Evolutionary conservation across 441 rosid species (phyloP), one percentile per base, ranked within the genome.

Genomic region (Croton setiger): DNA sequence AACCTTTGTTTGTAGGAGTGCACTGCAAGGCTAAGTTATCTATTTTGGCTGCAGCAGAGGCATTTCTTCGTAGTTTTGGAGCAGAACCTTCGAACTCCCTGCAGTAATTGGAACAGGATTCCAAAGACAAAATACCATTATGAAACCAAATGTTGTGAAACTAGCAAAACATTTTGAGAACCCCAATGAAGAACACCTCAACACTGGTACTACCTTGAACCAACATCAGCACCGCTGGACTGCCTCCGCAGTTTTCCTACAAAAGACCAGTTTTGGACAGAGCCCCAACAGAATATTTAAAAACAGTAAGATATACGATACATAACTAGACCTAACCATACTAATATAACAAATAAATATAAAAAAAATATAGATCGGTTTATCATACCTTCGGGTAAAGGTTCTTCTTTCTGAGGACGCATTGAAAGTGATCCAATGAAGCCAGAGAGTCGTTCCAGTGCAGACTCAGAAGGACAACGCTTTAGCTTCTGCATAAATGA

Each of bases 381-480:
- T 2, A 20, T 41, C 45, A 13, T 80, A 90, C 97, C 92, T 84
- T 68, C 86, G 43, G 76, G 31, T 27, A 27, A 27, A 27, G 31
- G 57, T 61, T 83, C 92, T 63, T 85, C 93, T 76, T 80, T 82
- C 64, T 76, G 92, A 2, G 93, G 64, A 67, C 77, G 81, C n/a
- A 81, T 81, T 61, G 93, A 86, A 79, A 94, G 82, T 54, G 97
- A 87, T 73, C 96, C 89, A 59, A 90, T 70, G 49, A 91, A 69
- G 67, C 87, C 92, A 17, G 96, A 90, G 61, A 90, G 70, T 55
- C 86, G 83, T 84, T 90, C 98, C 49, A 92, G 69, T 64, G 96
- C 84, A 21, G 96, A 82, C 72, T 93, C 97, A 1, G 98, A 94
- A 43, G 87, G 72, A 41, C 91, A 87, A 72, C 92, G 87, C 78